Conservation (phyloP, 78 protist species). For the Dictyostelium intermedium region DNA sequence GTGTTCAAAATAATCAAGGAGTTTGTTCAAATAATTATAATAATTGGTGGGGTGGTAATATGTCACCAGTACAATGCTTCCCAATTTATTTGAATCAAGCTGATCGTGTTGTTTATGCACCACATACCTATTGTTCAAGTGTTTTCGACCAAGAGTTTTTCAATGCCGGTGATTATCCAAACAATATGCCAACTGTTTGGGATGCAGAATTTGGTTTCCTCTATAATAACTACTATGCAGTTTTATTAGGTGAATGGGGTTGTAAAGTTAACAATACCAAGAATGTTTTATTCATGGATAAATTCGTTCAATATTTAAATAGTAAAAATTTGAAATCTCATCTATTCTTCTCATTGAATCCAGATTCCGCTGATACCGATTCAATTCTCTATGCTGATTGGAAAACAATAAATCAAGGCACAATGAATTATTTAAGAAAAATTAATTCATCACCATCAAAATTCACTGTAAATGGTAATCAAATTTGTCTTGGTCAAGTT, state of each 20-base stretch:
- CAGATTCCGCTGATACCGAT: constrained; percentile 85
- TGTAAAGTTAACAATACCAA: constrained; percentile 58
- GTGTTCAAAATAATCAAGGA: constrained; percentile 58
- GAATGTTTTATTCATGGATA: constrained; percentile 38
- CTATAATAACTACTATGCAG: neutral
- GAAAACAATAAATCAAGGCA: constrained; percentile 36
- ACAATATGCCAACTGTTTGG: constrained; percentile 80
- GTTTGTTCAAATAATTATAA: constrained; percentile 15
- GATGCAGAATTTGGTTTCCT: constrained; percentile 73
- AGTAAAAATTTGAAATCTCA: neutral
- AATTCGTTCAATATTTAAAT: constrained; percentile 23
- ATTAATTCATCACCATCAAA: constrained; percentile 72
- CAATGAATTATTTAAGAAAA: neutral
- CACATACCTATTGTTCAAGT: constrained; percentile 78
- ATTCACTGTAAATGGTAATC: neutral
- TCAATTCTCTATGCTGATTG: constrained; percentile 64
- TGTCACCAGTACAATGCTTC: constrained; percentile 37
- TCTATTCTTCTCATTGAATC: constrained; percentile 82
- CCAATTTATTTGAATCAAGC: constrained; percentile 38
- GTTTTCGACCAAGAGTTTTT: constrained; percentile 77
- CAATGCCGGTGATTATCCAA: constrained; percentile 49
- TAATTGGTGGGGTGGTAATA: constrained; percentile 66
- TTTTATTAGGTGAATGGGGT: constrained; percentile 88
- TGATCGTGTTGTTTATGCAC: constrained; percentile 48
- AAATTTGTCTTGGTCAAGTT: constrained; percentile 58